phyloP scores from a whole-genome alignment of 257 asterid species.

The Ligustrum vulgare region DNA sequence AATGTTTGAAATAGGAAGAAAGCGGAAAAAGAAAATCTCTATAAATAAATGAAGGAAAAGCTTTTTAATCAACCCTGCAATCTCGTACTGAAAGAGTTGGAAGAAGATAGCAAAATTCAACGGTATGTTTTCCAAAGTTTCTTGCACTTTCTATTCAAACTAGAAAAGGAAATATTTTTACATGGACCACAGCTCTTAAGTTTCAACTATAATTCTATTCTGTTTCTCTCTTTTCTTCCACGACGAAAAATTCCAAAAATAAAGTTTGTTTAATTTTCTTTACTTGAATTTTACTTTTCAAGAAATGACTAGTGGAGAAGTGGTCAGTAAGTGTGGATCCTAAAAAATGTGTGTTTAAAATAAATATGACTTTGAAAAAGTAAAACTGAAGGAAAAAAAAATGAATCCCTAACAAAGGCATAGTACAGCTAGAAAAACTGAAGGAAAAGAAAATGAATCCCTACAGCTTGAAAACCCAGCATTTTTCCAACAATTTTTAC shows the following conservation, averaged over 20 bases:
- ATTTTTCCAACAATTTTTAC: slow-evolving; percentile 9
- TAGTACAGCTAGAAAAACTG: neutral
- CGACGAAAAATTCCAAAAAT: neutral
- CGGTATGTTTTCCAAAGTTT: slow-evolving; percentile 6
- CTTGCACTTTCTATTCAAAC: slow-evolving; percentile 18
- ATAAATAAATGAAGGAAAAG: neutral
- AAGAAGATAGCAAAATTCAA: neutral
- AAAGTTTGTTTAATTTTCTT: too few species aligned
- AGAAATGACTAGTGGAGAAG: too few species aligned
- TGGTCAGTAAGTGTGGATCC: too few species aligned
- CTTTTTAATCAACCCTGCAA: neutral
- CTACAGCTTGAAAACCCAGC: slow-evolving; percentile 2
- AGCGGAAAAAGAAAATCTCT: neutral
- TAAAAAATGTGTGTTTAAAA: too few species aligned
- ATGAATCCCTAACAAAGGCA: neutral
- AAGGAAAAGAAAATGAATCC: too few species aligned
- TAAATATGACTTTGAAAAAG: too few species aligned
- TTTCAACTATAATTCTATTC: slow-evolving; percentile 1
- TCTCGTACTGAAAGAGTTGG: slow-evolving; percentile 4
- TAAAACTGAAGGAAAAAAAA: too few species aligned
- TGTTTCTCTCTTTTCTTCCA: neutral
- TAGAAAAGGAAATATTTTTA: slow-evolving; percentile 1
- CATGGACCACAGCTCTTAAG: neutral
- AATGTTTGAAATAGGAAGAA: slow-evolving; percentile 23
- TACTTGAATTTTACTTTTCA: too few species aligned